These are phyloP conservation scores for Lachancea sp. DNA, from an alignment of 805 yeast genomes.

Conservation along the genomic window DNA sequence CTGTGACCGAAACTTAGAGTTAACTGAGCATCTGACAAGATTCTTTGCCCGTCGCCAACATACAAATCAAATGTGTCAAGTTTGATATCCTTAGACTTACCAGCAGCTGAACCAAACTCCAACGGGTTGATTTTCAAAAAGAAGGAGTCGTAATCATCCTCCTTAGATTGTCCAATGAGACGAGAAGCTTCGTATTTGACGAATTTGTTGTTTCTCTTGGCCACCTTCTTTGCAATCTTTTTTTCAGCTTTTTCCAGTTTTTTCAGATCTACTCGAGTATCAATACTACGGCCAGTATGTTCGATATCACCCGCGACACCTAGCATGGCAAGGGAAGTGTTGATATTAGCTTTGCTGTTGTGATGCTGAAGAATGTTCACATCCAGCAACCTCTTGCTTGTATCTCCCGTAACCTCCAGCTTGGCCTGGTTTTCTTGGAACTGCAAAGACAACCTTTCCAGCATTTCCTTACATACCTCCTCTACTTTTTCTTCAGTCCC, in stretches of 20 bases:
- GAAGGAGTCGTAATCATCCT: conserved; percentile 86
- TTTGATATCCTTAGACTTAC: conserved; percentile 95
- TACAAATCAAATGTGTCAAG: conserved; percentile 87
- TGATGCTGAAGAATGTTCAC: conserved; percentile 63
- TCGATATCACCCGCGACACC: conserved; percentile 82
- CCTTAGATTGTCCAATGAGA: conserved; percentile 56
- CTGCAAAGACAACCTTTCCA: conserved; percentile 46
- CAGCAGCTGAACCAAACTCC: conserved; percentile 84
- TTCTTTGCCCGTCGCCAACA: conserved; percentile 94
- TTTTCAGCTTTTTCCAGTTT: conserved; percentile 95
- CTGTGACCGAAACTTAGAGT: conserved; percentile 88
- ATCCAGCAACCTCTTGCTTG: conserved; percentile 79
- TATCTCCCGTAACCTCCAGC: conserved; percentile 73
- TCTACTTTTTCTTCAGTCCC: conserved; percentile 56
- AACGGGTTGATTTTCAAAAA: conserved; percentile 92
- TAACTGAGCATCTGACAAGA: conserved; percentile 78
- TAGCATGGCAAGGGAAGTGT: conserved; percentile 66
- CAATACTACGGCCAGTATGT: conserved; percentile 85
- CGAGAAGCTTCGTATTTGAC: conserved; percentile 93
- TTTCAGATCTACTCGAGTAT: conserved; percentile 91
- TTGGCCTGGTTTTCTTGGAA: conserved; percentile 64
- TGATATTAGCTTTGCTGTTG: conserved; percentile 59
- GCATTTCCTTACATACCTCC: conserved; percentile 40
- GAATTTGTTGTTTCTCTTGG: conserved; percentile 73
- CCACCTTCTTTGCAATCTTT: conserved; percentile 94